Conservation (phyloP, 1,284 basidiomycete genomes). For the Rhodotorula sp. region DNA sequence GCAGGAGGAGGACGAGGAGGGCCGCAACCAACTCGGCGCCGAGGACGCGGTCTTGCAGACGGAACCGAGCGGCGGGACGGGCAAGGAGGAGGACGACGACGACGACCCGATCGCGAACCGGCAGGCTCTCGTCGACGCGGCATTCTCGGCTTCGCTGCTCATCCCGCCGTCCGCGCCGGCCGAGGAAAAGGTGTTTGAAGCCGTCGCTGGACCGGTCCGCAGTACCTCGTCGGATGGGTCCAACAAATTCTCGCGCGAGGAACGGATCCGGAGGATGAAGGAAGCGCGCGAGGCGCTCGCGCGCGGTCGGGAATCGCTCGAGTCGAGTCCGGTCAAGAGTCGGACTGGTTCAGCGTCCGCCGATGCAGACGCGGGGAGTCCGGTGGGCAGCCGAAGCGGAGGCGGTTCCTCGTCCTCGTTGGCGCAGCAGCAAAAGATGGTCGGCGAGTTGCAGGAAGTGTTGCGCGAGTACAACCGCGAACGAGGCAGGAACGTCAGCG, state of each 20-base stretch:
- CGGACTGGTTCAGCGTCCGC: not conserved
- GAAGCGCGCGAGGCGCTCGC: slow-evolving; percentile 26
- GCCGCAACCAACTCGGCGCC: not conserved
- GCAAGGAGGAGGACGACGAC: not conserved
- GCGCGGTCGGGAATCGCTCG: slow-evolving; percentile 7
- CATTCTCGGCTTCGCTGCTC: slow-evolving; percentile 15
- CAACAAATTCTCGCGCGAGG: slow-evolving; percentile 25
- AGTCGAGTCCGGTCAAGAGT: not conserved
- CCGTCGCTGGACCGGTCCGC: slow-evolving; percentile 5
- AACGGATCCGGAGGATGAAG: slow-evolving; percentile 25
- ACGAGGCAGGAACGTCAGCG: not conserved
- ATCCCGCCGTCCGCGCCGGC: not conserved
- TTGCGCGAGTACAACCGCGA: slow-evolving; percentile 19
- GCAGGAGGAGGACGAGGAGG: not conserved
- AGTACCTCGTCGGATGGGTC: not conserved
- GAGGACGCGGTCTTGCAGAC: slow-evolving; percentile 5
- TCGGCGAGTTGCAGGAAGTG: slow-evolving; percentile 31
- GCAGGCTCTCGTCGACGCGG: slow-evolving; percentile 22
- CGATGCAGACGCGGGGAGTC: not conserved
- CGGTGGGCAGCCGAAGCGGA: not conserved
- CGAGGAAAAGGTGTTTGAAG: slow-evolving; percentile 31
- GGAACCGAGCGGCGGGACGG: not conserved
- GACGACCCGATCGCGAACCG: slow-evolving; percentile 3
- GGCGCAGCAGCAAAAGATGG: slow-evolving; percentile 20
- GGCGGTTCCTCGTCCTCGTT: too few relatives aligned